Base-by-base conservation (phyloP, 768 basidiomycete species). In the Suillus americanus region DNA sequence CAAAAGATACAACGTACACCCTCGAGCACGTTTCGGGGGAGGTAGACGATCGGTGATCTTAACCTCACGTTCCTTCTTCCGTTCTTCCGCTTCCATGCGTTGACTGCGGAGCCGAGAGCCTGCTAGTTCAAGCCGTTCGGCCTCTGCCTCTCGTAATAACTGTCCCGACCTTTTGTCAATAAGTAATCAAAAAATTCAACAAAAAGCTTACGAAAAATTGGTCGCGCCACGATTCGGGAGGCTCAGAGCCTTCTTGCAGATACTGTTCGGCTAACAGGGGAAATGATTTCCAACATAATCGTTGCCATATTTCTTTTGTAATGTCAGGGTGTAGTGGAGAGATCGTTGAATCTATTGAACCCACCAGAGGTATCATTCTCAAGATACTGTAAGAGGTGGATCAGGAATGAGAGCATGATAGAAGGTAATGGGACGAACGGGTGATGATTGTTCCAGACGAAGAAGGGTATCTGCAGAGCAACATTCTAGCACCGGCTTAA, bases 11-110 rank as follows among this genome's bases (percentile, higher is more conserved):
- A n/a, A 54, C 53, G 3, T 64, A 38, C 38, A 63, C 9, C 61
- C 43, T 77, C 83, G 85, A 40, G 81, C 69, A 60, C 91, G 89
- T 77, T 91, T 92, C 35, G 82, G 68, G 25, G 86, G 87, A 33
- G 90, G 90, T 16, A 90, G 68, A 67, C 79, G 83, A 74, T 91
- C 89, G 20, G 90, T 93, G 61, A 88, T 70, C 73, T 91, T 92
- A 64, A 94, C 84, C 75, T 89, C 87, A 64, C 86, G 83, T 75
- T 90, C 89, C 74, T 83, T 91, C 80, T 89, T 92, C 67, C 87
- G 87, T 72, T 89, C 87, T 43, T 88, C 89, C 13, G 84, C 89
- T 73, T 89, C 87, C 70, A 85, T 81, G 23, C 90, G 86, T 70
- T 89, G 86, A 54, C 76, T 84, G 66, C 89, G 86, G 67, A 94